Evolutionary conservation across 306 rosid species (phyloP).

Genomic region (Calophaca sinica): DNA sequence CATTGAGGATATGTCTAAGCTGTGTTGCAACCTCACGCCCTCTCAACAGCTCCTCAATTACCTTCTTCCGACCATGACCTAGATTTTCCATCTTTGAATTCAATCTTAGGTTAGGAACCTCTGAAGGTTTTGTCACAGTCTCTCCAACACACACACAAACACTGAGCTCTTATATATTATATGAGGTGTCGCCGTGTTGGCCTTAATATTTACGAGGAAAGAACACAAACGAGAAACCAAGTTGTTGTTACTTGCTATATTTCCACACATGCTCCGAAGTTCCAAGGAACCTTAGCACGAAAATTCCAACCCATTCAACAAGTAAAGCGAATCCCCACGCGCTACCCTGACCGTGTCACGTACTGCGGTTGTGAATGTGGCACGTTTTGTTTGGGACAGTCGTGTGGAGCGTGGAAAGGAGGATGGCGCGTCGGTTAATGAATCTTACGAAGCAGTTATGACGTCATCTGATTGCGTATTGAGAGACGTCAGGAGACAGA

Average conservation of each 20-base stretch:
- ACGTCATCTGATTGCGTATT: neutral
- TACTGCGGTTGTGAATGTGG: neutral
- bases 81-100: constrained; percentile 31
- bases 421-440: neutral
- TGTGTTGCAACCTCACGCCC: constrained; percentile 52
- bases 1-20: constrained; percentile 44
- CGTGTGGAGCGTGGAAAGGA: neutral
- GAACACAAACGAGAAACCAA: neutral
- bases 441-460: neutral
- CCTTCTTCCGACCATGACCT: constrained; percentile 7
- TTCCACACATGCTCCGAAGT: constrained; percentile 40
- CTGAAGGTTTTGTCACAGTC: neutral
- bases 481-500: neutral
- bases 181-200: too few species aligned
- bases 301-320: constrained; percentile 39
- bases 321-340: neutral
- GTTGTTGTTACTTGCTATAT: neutral
- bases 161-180: constrained; percentile 17
- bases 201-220: neutral
- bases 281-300: constrained; percentile 46
- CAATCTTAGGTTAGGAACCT: neutral
- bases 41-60: constrained; percentile 50
- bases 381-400: neutral
- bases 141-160: neutral
- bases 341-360: rapidly evolving